Base-by-base conservation (phyloP, 73 alveolate species). In the Breviolum minutum region DNA sequence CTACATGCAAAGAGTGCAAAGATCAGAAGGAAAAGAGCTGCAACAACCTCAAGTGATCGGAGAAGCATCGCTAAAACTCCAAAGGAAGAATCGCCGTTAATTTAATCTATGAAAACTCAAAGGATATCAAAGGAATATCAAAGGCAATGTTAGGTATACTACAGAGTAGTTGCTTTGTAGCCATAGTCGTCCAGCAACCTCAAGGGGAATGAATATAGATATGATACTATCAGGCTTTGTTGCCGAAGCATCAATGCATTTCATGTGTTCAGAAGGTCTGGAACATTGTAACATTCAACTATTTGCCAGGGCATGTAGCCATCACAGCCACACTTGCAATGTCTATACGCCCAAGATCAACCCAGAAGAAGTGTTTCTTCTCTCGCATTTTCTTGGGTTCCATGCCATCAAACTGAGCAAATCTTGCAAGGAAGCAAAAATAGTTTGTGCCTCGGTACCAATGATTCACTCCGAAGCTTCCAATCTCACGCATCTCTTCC, bases 1-100 rank as follows among this genome's bases (percentile, higher is more conserved):
- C 90, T 92, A 63, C 81, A 74, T 24, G 98, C 98, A 61, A 92
- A 92, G 68, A 92, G 98, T 9, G 98, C 98, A 62, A 92, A 92
- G 66, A 92, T 92, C 91, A 92, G 90, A n/a, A 92, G 90, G 80
- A 92, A 92, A 64, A 92, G 91, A 7, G 83, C 80, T 12, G 98
- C 98, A 22, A 92, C 98, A 10, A 92, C 98, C 98, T 92, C 63
- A 70, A 40, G 62, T 6, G 63, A 10, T 48, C 20, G 20, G 62
- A 7, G 7, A 29, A 9, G n/a, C 17, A 60, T 54, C 7, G 30
- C 68, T 40, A 40, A 40, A 40, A 40, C 54, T 40, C 77, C n/a
- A 68, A 14, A 68, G n/a, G n/a, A 68, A 68, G 77, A 14, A 22
- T 17, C 77, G 4, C n/a, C 24, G 74, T n/a, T n/a, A n/a, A n/a